Base-by-base conservation (phyloP, 1,284 basidiomycete genomes). In the Irpex rosettiformis region DNA sequence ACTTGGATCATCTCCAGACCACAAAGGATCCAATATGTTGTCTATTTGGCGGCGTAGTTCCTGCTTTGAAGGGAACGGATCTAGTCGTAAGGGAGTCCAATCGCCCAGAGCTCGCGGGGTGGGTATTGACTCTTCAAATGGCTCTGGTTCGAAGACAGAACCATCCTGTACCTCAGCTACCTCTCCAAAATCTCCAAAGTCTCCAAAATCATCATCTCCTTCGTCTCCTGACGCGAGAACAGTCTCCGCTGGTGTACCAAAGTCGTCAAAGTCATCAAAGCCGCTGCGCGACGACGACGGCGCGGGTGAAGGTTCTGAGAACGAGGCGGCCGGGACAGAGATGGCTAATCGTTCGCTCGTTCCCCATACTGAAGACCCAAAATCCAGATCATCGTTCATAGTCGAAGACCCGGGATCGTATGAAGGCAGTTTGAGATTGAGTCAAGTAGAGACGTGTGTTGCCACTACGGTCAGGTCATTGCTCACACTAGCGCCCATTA, bases 151-250 rank as follows among this genome's bases (percentile, higher is more conserved):
- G 66, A 85, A 77, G 7, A 67, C 64, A 18, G 68, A 42, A 7
- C 40, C 60, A 42, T 7, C 66, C 6, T 70, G 71, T 58, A 69
- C 68, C 55, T 70, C 75, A 56, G 79, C 79, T 13, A 78, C 84
- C 62, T 92, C 92, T 57, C 84, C 91, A 71, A 93, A 93, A 66
- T 92, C 91, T 16, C 89, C 93, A 77, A 95, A 95, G 67, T 94
- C 91, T 53, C 86, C 91, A 71, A 89, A 91, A 60, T 90, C 89
- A 67, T 90, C 89, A 48, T 85, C 86, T 6, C 75, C 80, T 6
- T 67, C 75, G 8, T 74, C 75, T 42, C 72, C 72, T 1, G 73
- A 69, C 25, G 75, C 72, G 4, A 64, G 61, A 11, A 74, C 70
- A 2, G 71, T 71, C 64, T 79, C 77, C 29, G 76, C 71, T 47